Conservation (phyloP, 371 early-diverging fungal species). For the Dichotomocladium elegans region DNA sequence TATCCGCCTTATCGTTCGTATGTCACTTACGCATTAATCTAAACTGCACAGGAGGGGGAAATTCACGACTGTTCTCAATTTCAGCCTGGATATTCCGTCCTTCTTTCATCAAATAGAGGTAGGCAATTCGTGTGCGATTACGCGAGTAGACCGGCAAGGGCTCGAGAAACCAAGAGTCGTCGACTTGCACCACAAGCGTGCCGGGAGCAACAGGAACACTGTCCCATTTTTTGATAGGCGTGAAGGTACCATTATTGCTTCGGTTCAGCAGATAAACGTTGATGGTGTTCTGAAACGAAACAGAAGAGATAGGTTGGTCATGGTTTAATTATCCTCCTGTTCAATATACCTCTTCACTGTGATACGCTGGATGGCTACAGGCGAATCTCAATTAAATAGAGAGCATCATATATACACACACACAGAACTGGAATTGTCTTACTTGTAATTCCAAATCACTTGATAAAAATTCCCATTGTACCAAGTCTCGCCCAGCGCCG, state of each 20-base stretch:
- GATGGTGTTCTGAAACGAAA: slow-evolving; percentile 9
- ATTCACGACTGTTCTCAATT: slow-evolving; percentile 9
- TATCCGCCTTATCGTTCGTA: too few species aligned
- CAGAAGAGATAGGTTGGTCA: background rate
- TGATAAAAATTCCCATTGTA: slow-evolving; percentile 32
- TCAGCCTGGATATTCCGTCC: slow-evolving; percentile 23
- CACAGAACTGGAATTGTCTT: too few species aligned
- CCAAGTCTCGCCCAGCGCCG: slow-evolving; percentile 24
- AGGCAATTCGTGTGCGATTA: slow-evolving; percentile 22
- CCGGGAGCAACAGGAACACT: slow-evolving; percentile 17
- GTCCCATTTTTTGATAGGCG: slow-evolving; percentile 18
- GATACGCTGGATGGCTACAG: background rate
- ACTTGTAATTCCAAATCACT: slow-evolving; percentile 46
- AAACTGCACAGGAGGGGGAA: slow-evolving; percentile 25
- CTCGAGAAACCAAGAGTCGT: slow-evolving; percentile 32
- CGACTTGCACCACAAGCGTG: slow-evolving; percentile 21
- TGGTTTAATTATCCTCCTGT: too few species aligned
- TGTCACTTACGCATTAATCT: slow-evolving; percentile 36
- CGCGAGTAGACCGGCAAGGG: slow-evolving; percentile 15
- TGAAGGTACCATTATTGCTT: slow-evolving; percentile 3
- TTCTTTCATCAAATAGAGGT: slow-evolving; percentile 21
- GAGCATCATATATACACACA: too few species aligned
- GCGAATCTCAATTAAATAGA: too few species aligned
- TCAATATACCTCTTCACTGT: background rate
- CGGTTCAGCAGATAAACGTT: slow-evolving; percentile 26